Conservation (phyloP, 78 protist species). For the Protostelium mycophagum region DNA sequence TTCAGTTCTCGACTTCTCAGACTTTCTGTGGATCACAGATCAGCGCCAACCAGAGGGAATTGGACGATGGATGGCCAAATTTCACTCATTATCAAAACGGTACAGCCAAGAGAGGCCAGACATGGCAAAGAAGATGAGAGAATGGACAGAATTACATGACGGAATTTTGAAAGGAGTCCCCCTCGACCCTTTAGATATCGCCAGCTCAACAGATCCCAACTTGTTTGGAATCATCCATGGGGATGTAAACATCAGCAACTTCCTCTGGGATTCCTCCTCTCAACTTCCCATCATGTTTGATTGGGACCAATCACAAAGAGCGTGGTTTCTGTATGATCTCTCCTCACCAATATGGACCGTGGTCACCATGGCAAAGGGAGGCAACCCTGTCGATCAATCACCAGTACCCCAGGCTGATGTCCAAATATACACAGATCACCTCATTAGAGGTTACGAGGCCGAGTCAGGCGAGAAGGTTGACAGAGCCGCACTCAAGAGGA, state of each 20-base stretch:
- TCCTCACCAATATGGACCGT: constrained; percentile 57
- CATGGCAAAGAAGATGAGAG: constrained; percentile 7
- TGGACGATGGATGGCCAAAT: constrained; percentile 49
- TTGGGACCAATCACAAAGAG: constrained; percentile 60
- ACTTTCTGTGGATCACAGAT: constrained; percentile 38
- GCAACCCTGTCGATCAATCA: neutral
- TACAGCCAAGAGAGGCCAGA: constrained; percentile 15
- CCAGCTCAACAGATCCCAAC: neutral
- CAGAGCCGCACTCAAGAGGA: constrained; percentile 25
- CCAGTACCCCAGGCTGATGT: constrained; percentile 17
- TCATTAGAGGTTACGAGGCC: constrained; percentile 57
- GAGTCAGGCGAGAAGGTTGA: constrained; percentile 17
- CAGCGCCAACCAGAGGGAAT: constrained; percentile 26
- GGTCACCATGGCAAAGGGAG: neutral
- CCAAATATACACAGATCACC: constrained; percentile 12
- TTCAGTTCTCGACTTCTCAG: constrained; percentile 28
- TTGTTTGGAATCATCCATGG: constrained; percentile 53
- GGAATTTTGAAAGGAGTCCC: constrained; percentile 15
- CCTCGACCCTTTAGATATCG: constrained; percentile 12
- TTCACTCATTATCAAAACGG: constrained; percentile 23
- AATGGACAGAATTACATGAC: constrained; percentile 40
- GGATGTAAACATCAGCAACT: constrained; percentile 59
- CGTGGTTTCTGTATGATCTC: constrained; percentile 44
- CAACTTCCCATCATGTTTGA: constrained; percentile 37
- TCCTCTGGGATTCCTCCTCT: constrained; percentile 5